Base-by-base conservation (phyloP, 352 stramenopile species). In the Globisporangium polare region DNA sequence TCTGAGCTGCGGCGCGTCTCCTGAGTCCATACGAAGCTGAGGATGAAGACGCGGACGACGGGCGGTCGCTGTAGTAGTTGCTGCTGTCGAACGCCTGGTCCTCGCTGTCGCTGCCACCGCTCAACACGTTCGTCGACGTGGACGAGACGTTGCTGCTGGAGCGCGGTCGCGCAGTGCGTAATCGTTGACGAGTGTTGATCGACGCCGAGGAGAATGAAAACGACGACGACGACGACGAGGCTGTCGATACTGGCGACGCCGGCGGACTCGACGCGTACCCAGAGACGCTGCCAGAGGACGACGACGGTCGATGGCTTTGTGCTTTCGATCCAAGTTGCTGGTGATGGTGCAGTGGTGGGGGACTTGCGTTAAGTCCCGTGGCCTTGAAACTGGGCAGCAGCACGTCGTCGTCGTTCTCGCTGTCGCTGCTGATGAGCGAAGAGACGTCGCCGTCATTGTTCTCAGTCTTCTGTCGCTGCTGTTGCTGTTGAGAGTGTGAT, bases 401-500 rank as follows among this genome's bases (percentile, higher is more conserved):
- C 18, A 89, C 72, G 24, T 88, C 78, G 24, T 91, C 79, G 43
- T 91, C 80, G 55, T 65, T 88, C 29, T 91, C 82, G 51, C 77
- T 90, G 63, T 93, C 83, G 42, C 83, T 93, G 63, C 77, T 90
- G 62, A 92, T 90, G 46, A 92, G 75, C 15, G 74, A 75, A 26
- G 83, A 92, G 10, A 90, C 82, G 58, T 90, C 79, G 1, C 80
- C 80, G 29, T 86, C 69, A 31, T 83, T 76, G 33, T 54, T 67
- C 43, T 49, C 50, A 18, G 27, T 29, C 26, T 49, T 29, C 7
- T 49, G 27, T 5, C 24, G 59, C n/a, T 55, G 42, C 24, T 51
- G 53, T 5, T 65, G 53, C 3, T 59, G 53, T 1, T 59, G 61
- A 1, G 45, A 45, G 8, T 33, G 20, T 10, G 39, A 33, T 2